Conservation (phyloP, 345 rosid genomes). For the Hibiscus mutabilis region DNA sequence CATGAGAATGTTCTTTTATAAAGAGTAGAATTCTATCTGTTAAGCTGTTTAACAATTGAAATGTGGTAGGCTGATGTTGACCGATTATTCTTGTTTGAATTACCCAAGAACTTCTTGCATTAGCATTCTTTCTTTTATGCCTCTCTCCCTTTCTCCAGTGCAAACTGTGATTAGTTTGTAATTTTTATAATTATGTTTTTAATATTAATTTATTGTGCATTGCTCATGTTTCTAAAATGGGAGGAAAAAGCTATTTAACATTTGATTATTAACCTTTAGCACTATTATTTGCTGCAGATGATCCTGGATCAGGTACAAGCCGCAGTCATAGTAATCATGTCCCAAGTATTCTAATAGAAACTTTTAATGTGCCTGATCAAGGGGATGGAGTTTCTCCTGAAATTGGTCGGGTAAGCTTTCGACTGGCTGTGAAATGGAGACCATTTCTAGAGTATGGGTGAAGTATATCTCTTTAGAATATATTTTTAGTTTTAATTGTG, state of each 20-base stretch:
- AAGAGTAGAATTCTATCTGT: neutral
- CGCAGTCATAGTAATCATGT: slow-evolving; percentile 25
- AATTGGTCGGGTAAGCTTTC: slow-evolving; percentile 49
- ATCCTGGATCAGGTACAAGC: slow-evolving; percentile 35
- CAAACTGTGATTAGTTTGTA: neutral
- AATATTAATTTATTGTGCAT: no score
- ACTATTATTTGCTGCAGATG: slow-evolving; percentile 24
- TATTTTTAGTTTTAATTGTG: neutral
- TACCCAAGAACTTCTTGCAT: neutral
- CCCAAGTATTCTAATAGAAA: slow-evolving; percentile 59
- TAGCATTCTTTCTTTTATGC: neutral
- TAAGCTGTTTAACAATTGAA: neutral
- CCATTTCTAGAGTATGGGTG: neutral
- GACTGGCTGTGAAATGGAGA: slow-evolving; percentile 11
- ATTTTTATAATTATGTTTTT: no score
- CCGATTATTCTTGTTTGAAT: neutral
- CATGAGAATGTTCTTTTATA: neutral
- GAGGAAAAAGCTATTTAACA: neutral
- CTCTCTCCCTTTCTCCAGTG: neutral
- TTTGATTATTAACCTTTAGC: neutral
- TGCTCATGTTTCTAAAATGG: neutral
- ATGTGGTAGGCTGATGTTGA: neutral
- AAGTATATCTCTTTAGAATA: neutral
- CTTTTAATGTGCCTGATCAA: slow-evolving; percentile 59
- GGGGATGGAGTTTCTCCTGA: slow-evolving; percentile 72